These are phyloP conservation scores for Cytospora schulzeri DNA, from an alignment of 2,329 filamentous ascomycete species.

Conservation along the genomic window DNA sequence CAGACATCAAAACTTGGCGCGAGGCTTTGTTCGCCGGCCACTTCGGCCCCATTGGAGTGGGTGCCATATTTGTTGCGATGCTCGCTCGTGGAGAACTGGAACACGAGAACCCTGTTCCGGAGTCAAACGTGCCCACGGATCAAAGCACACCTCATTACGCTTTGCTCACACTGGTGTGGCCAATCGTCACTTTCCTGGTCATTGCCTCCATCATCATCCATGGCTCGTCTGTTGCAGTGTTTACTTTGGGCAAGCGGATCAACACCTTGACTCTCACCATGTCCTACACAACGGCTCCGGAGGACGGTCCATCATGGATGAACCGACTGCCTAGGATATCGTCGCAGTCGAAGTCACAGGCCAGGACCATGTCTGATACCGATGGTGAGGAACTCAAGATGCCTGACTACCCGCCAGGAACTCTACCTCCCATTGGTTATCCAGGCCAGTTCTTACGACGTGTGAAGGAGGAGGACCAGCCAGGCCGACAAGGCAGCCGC, in stretches of 20 bases:
- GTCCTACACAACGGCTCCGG: slow-evolving; percentile 89
- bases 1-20: slow-evolving; percentile 97
- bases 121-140: slow-evolving; percentile 60
- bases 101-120: slow-evolving; percentile 71
- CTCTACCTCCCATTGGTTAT: slow-evolving; percentile 70
- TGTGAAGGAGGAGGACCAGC: slow-evolving; percentile 74
- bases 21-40: slow-evolving; percentile 96
- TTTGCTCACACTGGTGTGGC: slow-evolving; percentile 88
- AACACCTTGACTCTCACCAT: slow-evolving; percentile 94
- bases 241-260: slow-evolving; percentile 96
- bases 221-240: slow-evolving; percentile 96
- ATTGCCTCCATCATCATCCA: slow-evolving; percentile 94
- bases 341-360: slow-evolving; percentile 74
- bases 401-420: slow-evolving; percentile 66
- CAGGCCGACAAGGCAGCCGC: slow-evolving; percentile 56
- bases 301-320: slow-evolving; percentile 93
- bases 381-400: slow-evolving; percentile 67
- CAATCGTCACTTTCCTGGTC: slow-evolving; percentile 90
- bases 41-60: slow-evolving; percentile 96
- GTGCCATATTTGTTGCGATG: slow-evolving; percentile 93
- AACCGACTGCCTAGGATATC: slow-evolving; percentile 78
- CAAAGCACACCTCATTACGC: slow-evolving; percentile 60
- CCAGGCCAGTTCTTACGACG: slow-evolving; percentile 79
- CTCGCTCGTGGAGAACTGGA: slow-evolving; percentile 91
- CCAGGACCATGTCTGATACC: slow-evolving; percentile 79